Evolutionary conservation across 371 early-diverging fungal genomes (phyloP).

Genomic region (Mucor circinelloides): DNA sequence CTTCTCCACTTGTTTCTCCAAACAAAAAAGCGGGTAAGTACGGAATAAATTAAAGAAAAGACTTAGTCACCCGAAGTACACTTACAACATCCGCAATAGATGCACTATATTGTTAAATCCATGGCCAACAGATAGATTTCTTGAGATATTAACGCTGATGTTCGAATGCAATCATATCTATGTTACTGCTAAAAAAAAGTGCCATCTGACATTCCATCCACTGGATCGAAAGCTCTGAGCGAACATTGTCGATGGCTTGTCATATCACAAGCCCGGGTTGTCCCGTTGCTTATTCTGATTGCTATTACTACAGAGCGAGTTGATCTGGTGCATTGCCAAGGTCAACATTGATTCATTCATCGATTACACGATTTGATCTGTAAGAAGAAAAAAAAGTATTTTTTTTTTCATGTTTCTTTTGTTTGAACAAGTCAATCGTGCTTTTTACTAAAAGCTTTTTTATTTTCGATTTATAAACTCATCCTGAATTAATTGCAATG

Average conservation of each 20-base stretch:
- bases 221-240: neutral
- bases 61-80: conserved; percentile 19
- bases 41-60: conserved; percentile 35
- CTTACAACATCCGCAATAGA: neutral
- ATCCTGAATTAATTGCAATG: neutral
- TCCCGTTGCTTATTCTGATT: neutral
- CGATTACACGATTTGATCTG: neutral
- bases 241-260: neutral
- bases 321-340: neutral
- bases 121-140: neutral
- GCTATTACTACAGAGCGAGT: neutral
- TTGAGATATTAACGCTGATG: neutral
- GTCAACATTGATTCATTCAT: neutral
- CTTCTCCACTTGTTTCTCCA: conserved; percentile 6
- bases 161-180: neutral
- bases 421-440: neutral
- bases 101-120: neutral
- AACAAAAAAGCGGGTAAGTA: conserved; percentile 34
- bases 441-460: neutral
- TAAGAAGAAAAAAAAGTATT: neutral
- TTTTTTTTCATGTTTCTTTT: neutral
- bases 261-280: conserved; percentile 3
- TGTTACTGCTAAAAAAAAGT: neutral
- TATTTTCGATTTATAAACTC: neutral
- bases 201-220: neutral